Base-by-base conservation (phyloP, 352 stramenopile species). In the Globisporangium parvum region DNA sequence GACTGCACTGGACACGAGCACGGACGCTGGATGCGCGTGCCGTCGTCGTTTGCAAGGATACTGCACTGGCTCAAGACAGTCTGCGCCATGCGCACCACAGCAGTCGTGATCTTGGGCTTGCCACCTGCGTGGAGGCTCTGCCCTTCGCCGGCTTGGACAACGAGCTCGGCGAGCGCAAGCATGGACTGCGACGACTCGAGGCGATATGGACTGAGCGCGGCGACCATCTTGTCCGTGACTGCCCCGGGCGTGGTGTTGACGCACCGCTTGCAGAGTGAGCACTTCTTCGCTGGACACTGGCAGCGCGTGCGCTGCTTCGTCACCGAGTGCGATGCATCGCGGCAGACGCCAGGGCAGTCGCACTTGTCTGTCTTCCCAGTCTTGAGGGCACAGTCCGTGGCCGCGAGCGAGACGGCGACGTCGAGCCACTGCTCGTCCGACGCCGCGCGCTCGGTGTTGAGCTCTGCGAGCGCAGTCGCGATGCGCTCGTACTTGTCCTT, bases 401-500 rank as follows among this genome's bases (percentile, higher is more conserved):
- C 84, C 14, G 80, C 82, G 0, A 94, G 65, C 21, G 80, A 72
- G 23, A 94, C 82, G 0, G 82, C 85, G 10, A 91, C 70, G 6
- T 88, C 75, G 35, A 94, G 62, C 80, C 84, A 95, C 12, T 82
- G 65, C 31, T 80, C 69, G 31, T 88, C 71, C 6, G 74, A 57
- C 14, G 57, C 60, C 14, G 79, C 79, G 42, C 87, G 80, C 23
- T 85, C 67, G 4, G 70, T 77, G 60, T 89, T 85, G 20, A 96
- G 63, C 42, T 88, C 62, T 20, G 61, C 49, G 14, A 96, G 65
- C 40, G 86, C 67, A 23, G 67, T 56, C 12, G 84, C 72, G 49
- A 85, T 87, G 24, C 80, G 77, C 62, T 94, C 85, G 53, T 91
- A 93, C 57, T 91, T 92, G 67, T 96, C 86, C 55, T 96, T 93